Evolutionary conservation across 345 rosid genomes (phyloP).

Genomic region (Gossypium turneri): DNA sequence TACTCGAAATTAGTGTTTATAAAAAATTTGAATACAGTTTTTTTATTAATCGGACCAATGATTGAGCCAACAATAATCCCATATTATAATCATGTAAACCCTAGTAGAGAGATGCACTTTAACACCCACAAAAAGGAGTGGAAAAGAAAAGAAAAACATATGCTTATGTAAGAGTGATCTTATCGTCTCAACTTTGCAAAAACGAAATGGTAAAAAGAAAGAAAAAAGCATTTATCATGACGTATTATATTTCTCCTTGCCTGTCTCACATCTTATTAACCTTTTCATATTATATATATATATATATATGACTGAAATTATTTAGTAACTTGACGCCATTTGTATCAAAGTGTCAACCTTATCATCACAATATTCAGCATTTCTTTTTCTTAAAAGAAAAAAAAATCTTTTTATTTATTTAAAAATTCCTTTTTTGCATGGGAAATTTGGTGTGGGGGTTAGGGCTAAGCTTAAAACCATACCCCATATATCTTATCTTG

Average conservation of each 20-base stretch:
- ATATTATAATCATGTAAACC: not conserved
- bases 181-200: constrained; percentile 10
- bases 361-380: not conserved
- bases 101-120: not conserved
- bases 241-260: not conserved
- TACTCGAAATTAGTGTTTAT: too few species aligned
- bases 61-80: not conserved
- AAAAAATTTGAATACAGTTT: too few species aligned
- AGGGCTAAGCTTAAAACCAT: not conserved
- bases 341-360: constrained; percentile 1
- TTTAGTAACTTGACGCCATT: not conserved
- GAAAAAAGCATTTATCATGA: not conserved
- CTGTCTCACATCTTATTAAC: not conserved
- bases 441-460: not conserved
- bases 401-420: not conserved
- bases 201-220: not conserved
- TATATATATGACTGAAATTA: not conserved
- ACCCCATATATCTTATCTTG: constrained; percentile 10
- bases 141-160: not conserved
- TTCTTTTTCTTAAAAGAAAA: not conserved
- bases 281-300: not conserved
- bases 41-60: not conserved
- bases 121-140: not conserved
- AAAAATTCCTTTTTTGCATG: not conserved
- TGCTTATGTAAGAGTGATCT: constrained; percentile 13